These are phyloP conservation scores for Phytophthora ohioensis DNA, from an alignment of 352 stramenopile genomes.

Conservation along the genomic window DNA sequence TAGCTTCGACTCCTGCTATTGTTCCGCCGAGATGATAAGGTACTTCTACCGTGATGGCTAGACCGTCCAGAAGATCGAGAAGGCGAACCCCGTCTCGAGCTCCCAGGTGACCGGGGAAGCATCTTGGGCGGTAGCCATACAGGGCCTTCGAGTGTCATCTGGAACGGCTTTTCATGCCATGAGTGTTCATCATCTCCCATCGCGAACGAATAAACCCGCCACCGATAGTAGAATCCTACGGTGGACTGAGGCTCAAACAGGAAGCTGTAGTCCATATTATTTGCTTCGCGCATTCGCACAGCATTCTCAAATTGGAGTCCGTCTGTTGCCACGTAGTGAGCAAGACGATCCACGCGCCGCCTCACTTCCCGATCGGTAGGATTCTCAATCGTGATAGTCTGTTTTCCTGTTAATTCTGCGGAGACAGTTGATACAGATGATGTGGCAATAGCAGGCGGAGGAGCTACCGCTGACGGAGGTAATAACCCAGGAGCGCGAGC, in stretches of 20 bases:
- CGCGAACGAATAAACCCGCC: slow-evolving; percentile 74
- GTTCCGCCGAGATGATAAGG: slow-evolving; percentile 15
- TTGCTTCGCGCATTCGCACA: slow-evolving; percentile 55
- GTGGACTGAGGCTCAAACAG: slow-evolving; percentile 53
- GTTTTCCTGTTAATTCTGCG: slow-evolving; percentile 2
- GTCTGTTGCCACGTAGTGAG: slow-evolving; percentile 69
- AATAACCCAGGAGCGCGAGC: slow-evolving; percentile 13
- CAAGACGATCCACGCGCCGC: slow-evolving; percentile 57
- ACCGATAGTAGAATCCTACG: slow-evolving; percentile 72
- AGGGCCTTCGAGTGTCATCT: slow-evolving; percentile 64
- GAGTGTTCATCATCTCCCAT: slow-evolving; percentile 65
- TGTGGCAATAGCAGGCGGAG: slow-evolving; percentile 11
- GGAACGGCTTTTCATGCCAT: slow-evolving; percentile 66
- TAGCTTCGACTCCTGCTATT: slow-evolving; percentile 31
- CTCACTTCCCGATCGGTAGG: slow-evolving; percentile 44
- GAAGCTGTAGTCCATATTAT: slow-evolving; percentile 64
- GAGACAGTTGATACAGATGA: neutral
- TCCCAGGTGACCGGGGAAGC: slow-evolving; percentile 14
- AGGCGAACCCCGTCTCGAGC: slow-evolving; percentile 25
- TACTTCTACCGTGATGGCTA: slow-evolving; percentile 17
- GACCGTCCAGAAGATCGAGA: slow-evolving; percentile 33
- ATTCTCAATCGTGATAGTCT: slow-evolving; percentile 49
- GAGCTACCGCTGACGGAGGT: slow-evolving; percentile 18
- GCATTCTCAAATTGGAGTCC: slow-evolving; percentile 74
- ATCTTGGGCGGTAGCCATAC: slow-evolving; percentile 70